A percentile compares a stretch with the other conserved stretches of the same genome.
Evolutionary conservation across 1,284 basidiomycete genomes (phyloP).

Genomic region (Uromyces viciae-fabae): DNA sequence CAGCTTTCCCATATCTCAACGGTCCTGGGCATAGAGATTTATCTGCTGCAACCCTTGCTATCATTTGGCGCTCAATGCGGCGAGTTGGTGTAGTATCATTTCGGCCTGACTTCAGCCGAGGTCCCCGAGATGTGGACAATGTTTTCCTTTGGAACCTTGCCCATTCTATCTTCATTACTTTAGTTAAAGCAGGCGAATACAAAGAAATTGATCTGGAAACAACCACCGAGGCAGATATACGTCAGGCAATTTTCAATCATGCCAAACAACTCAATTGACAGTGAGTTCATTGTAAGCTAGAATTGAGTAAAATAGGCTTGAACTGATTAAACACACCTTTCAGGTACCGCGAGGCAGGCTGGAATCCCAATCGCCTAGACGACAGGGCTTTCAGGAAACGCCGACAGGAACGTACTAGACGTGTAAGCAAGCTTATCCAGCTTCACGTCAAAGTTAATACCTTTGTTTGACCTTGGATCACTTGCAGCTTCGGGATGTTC

Average conservation of each 20-base stretch:
- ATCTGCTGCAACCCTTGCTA: background rate
- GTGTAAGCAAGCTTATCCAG: slow-evolving; percentile 20
- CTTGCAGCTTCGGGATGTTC: background rate
- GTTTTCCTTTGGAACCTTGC: slow-evolving; percentile 25
- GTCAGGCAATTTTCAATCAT: background rate
- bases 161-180: background rate
- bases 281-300: background rate
- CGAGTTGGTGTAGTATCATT: slow-evolving; percentile 9
- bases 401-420: background rate
- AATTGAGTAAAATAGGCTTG: background rate
- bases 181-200: slow-evolving; percentile 23
- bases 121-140: background rate
- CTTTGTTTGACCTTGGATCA: no score
- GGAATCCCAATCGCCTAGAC: background rate
- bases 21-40: slow-evolving; percentile 23
- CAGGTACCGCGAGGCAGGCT: slow-evolving; percentile 1
- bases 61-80: slow-evolving; percentile 30
- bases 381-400: background rate
- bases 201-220: background rate
- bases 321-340: background rate
- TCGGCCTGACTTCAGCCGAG: slow-evolving; percentile 2
- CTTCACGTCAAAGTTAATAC: no score
- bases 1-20: slow-evolving; percentile 11
- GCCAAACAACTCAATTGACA: slow-evolving; percentile 8
- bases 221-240: background rate